These are phyloP conservation scores for Globisporangium cystogenes DNA, from an alignment of 352 stramenopile genomes.

Conservation along the genomic window DNA sequence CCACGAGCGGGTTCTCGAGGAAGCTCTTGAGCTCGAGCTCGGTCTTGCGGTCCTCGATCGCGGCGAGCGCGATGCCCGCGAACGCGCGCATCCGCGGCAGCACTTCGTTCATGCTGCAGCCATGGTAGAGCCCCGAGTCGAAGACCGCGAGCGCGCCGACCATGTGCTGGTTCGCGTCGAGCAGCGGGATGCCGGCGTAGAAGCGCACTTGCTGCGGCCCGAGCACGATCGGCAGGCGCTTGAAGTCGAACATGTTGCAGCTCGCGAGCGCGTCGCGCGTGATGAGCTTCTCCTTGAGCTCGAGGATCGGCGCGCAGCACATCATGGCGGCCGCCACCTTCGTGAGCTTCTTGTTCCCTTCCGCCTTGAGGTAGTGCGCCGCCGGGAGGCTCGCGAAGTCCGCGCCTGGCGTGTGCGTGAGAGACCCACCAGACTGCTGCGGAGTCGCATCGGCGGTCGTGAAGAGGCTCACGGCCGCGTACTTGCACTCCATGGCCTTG, in stretches of 20 bases:
- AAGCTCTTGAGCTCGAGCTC: slow-evolving; percentile 50
- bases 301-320: slow-evolving; percentile 66
- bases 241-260: slow-evolving; percentile 39
- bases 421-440: neutral
- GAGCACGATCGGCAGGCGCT: slow-evolving; percentile 56
- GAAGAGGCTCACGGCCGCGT: slow-evolving; percentile 57
- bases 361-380: slow-evolving; percentile 45
- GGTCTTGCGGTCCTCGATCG: slow-evolving; percentile 36
- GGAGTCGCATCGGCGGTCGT: slow-evolving; percentile 5
- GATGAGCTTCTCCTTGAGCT: slow-evolving; percentile 30
- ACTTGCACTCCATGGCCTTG: slow-evolving; percentile 34
- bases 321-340: slow-evolving; percentile 48
- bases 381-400: slow-evolving; percentile 12
- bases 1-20: slow-evolving; percentile 41
- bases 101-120: slow-evolving; percentile 31
- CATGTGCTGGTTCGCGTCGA: slow-evolving; percentile 31
- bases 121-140: slow-evolving; percentile 31
- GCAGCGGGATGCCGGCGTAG: slow-evolving; percentile 62
- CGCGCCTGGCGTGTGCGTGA: slow-evolving; percentile 7
- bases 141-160: slow-evolving; percentile 67
- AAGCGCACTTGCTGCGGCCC: slow-evolving; percentile 65
- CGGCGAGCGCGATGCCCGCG: slow-evolving; percentile 23
- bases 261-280: slow-evolving; percentile 38
- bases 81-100: slow-evolving; percentile 35
- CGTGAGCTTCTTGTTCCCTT: slow-evolving; percentile 38